Evolutionary conservation across 345 rosid genomes (phyloP), one percentile per base, ranked within the genome.

Genomic region (Citrus mangshanensis): DNA sequence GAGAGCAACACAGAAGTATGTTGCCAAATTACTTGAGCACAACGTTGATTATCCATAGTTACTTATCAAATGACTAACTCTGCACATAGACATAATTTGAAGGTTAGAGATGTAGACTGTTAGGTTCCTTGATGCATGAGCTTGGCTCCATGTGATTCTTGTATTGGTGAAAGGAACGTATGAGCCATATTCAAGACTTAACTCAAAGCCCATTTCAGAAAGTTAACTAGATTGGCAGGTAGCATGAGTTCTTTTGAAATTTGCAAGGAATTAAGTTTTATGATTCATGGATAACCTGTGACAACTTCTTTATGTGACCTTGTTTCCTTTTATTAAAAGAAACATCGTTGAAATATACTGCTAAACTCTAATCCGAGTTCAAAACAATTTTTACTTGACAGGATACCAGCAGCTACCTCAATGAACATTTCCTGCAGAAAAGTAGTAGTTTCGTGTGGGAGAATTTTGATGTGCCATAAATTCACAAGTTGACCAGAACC

Each of bases 71-170:
- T 70, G 8, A 46, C 58, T 42, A 9, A 54, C 28, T 25, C 49
- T 49, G 60, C 6, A 30, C 56, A 1, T 54, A 24, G 37, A 70
- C 58, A 25, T 60, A 60, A 60, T 60, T 60, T 24, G 65, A 40
- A 37, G 40, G 54, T 38, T 68, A 54, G 28, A 10, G 55, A 68
- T 46, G 24, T 37, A 25, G 54, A 27, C 40, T 38, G 46, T 40
- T n/a, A 68, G n/a, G 72, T 68, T 38, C 19, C 72, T 40, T 68
- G 72, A 68, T 70, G 34, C 58, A 27, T 70, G 56, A 70, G 32
- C 18, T 42, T 42, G 34, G 18, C 51, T 46, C 51, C 51, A 13
- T 46, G 51, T 12, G 51, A 46, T 46, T 46, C 51, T 46, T 46
- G 14, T 46, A 42, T 42, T 42, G 51, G 16, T 42, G 51, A 42